phyloP scores from a whole-genome alignment of 352 stramenopile species.

The Pilasporangium apinafurcum region DNA sequence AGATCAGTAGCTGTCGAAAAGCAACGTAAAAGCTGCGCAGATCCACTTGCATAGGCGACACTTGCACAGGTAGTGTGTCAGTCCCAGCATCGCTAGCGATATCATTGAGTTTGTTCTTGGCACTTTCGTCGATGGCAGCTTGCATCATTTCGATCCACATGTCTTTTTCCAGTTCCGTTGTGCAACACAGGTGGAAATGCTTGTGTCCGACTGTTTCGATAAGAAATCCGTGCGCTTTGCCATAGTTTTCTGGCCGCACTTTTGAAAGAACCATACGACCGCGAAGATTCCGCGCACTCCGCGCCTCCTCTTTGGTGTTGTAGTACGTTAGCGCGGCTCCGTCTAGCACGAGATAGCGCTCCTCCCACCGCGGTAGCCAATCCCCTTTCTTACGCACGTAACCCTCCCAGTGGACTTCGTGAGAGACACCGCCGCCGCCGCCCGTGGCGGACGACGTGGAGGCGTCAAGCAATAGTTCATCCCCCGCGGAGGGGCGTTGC shows the following conservation, averaged over 20 bases:
- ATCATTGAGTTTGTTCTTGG: conserved; percentile 25
- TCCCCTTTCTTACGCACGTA: conserved; percentile 87
- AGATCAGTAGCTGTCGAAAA: conserved; percentile 85
- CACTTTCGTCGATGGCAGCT: conserved; percentile 74
- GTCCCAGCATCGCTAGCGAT: conserved; percentile 11
- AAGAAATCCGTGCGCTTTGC: conserved; percentile 83
- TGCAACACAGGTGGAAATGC: conserved; percentile 83
- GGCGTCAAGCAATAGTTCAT: conserved; percentile 24
- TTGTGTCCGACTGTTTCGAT: conserved; percentile 87
- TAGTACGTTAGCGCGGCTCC: conserved; percentile 81
- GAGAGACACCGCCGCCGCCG: conserved; percentile 29
- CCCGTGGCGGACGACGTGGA: conserved; percentile 27
- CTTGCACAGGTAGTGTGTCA: conserved; percentile 27
- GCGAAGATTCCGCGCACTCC: conserved; percentile 70
- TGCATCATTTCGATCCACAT: conserved; percentile 92
- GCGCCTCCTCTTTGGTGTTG: conserved; percentile 83
- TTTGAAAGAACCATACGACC: conserved; percentile 79
- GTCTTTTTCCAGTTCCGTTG: conserved; percentile 84
- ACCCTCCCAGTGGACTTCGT: conserved; percentile 86
- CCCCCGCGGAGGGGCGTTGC: neutral
- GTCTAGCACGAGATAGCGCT: conserved; percentile 84
- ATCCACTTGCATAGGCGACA: conserved; percentile 74
- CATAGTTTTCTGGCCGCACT: conserved; percentile 81
- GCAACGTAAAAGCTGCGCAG: conserved; percentile 83
- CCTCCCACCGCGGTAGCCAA: conserved; percentile 87